These are phyloP conservation scores for Plicaturopsis crispa DNA, from an alignment of 768 basidiomycete species.

Conservation along the genomic window DNA sequence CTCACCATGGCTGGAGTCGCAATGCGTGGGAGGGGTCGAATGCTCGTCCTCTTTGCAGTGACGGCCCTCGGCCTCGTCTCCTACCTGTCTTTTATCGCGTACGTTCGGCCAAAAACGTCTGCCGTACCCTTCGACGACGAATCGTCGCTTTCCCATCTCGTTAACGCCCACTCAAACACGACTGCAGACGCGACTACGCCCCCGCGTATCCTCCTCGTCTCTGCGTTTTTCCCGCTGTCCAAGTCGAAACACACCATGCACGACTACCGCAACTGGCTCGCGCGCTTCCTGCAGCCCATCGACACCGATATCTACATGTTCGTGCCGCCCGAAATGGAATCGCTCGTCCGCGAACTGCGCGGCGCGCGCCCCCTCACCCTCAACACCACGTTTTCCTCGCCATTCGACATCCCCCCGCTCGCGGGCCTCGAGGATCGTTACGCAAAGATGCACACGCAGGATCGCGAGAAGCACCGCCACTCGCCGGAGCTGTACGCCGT, in stretches of 20 bases:
- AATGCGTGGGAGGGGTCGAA: too few species aligned
- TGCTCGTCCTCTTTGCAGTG: too few species aligned
- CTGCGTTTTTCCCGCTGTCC: conserved; percentile 44
- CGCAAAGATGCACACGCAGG: conserved; percentile 31
- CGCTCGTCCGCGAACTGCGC: conserved; percentile 22
- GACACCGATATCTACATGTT: conserved; percentile 50
- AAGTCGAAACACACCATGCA: conserved; percentile 40
- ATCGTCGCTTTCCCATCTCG: not conserved
- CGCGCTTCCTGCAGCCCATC: conserved; percentile 33
- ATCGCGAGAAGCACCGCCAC: conserved; percentile 35
- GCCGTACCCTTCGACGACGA: not conserved
- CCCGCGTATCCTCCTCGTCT: conserved; percentile 45
- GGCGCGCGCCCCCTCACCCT: conserved; percentile 28
- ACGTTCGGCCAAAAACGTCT: not conserved
- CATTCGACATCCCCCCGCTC: conserved; percentile 43
- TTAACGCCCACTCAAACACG: not conserved
- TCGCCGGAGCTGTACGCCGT: conserved; percentile 45
- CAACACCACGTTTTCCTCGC: conserved; percentile 36
- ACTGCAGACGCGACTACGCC: too few species aligned
- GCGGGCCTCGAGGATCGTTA: conserved; percentile 24
- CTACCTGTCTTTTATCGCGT: not conserved
- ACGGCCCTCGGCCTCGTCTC: not conserved
- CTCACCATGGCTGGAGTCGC: too few species aligned
- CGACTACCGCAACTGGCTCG: conserved; percentile 40
- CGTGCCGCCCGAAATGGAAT: conserved; percentile 31